Conservation (phyloP, 352 stramenopile genomes). For the Globisporangium megalacanthum region DNA sequence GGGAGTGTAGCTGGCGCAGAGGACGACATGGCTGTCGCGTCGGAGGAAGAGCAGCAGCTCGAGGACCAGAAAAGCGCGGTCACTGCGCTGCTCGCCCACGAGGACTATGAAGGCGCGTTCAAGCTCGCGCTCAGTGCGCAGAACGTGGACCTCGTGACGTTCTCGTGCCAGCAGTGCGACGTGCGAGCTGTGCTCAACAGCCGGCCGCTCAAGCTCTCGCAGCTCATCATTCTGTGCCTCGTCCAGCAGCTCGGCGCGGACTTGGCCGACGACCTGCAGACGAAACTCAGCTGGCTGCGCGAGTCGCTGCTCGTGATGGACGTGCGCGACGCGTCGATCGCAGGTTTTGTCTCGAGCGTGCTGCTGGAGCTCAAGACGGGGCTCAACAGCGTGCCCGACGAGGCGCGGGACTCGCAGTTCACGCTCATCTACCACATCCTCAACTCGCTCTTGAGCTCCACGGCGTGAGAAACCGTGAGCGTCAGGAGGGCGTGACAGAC, state of each 20-base stretch:
- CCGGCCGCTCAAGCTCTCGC: conserved; percentile 68
- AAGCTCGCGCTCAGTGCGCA: conserved; percentile 74
- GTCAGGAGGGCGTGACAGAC: neutral
- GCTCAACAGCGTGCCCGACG: conserved; percentile 47
- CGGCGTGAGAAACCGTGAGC: neutral
- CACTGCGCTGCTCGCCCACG: conserved; percentile 32
- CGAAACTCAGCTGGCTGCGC: conserved; percentile 73
- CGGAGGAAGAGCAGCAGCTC: conserved; percentile 49
- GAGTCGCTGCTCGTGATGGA: conserved; percentile 84
- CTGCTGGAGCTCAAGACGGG: conserved; percentile 68
- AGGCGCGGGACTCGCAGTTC: conserved; percentile 76
- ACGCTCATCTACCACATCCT: conserved; percentile 81
- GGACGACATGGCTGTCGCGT: conserved; percentile 16
- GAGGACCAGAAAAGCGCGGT: conserved; percentile 57
- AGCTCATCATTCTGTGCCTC: conserved; percentile 82
- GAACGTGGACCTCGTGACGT: conserved; percentile 67
- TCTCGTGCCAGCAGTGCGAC: conserved; percentile 67
- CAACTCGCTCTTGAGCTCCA: conserved; percentile 78
- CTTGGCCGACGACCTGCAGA: conserved; percentile 50
- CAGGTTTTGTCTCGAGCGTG: conserved; percentile 70
- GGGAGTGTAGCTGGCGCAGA: neutral
- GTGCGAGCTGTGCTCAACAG: conserved; percentile 51
- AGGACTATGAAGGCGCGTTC: conserved; percentile 78
- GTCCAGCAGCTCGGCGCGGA: conserved; percentile 80
- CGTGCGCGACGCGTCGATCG: conserved; percentile 59